phyloP scores from a whole-genome alignment of 257 asterid genomes.

The Ilex asprella region DNA sequence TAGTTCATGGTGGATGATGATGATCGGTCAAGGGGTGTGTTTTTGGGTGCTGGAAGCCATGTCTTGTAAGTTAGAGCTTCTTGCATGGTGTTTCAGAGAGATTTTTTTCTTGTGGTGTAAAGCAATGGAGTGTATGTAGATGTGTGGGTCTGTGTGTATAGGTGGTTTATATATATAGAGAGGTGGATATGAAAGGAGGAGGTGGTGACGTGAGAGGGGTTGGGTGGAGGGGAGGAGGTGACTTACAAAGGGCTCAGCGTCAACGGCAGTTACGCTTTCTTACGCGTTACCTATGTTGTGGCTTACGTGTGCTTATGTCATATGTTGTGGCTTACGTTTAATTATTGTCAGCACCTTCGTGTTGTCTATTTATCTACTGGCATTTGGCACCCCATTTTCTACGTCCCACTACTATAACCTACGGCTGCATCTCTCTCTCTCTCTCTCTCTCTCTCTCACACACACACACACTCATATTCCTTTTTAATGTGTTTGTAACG shows the following conservation, averaged over 20 bases:
- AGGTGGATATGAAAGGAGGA: neutral
- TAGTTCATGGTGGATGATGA: neutral
- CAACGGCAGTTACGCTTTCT: constrained; percentile 30
- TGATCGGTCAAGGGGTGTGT: neutral
- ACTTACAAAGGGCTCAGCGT: constrained; percentile 17
- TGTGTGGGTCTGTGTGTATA: neutral
- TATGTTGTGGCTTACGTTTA: constrained; percentile 35
- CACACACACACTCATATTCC: too few species aligned
- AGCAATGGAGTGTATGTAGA: neutral
- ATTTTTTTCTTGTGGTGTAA: neutral
- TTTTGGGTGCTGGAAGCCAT: constrained; percentile 16
- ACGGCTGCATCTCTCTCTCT: too few species aligned
- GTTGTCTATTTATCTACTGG: neutral
- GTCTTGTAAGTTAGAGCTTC: constrained; percentile 38
- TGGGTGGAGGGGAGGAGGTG: neutral
- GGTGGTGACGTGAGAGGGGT: neutral
- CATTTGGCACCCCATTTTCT: too few species aligned
- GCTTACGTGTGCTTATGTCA: constrained; percentile 13
- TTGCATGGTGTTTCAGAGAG: constrained; percentile 23
- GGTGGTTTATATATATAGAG: neutral
- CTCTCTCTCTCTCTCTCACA: too few species aligned
- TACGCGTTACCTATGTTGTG: constrained; percentile 31
- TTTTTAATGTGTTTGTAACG: too few species aligned
- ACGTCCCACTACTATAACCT: too few species aligned
- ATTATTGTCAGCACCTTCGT: constrained; percentile 17